Percentiles rank a stretch among this genome's conserved stretches.
phyloP scores from a whole-genome alignment of 441 rosid species.

The Capsella rubella region DNA sequence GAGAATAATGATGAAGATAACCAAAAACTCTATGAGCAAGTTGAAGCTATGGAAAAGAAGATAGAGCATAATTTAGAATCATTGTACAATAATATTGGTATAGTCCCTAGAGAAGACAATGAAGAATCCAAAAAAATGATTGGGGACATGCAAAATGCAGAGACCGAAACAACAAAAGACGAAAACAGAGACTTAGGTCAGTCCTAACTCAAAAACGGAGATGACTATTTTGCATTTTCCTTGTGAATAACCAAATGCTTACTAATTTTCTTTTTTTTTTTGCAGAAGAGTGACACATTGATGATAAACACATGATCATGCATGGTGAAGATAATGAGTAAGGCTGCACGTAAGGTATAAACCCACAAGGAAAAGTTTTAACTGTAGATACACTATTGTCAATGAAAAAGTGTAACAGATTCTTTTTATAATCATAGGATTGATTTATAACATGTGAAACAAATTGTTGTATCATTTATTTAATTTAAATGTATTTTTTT shows the following conservation, averaged over 20 bases:
- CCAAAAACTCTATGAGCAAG: slow-evolving; percentile 13
- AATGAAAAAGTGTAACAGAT: slow-evolving; percentile 4
- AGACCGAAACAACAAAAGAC: slow-evolving; percentile 3
- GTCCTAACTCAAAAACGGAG: slow-evolving; percentile 5
- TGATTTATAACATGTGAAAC: background rate
- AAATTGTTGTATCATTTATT: slow-evolving; percentile 23
- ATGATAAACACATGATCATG: slow-evolving; percentile 2
- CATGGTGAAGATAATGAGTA: background rate
- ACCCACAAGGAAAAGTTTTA: background rate
- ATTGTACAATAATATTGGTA: slow-evolving; percentile 8
- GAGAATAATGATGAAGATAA: slow-evolving; percentile 13
- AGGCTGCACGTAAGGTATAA: background rate
- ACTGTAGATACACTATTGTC: slow-evolving; percentile 21
- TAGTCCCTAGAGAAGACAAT: slow-evolving; percentile 3
- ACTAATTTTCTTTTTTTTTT: slow-evolving; percentile 2
- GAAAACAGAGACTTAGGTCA: slow-evolving; percentile 27
- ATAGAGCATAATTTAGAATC: slow-evolving; percentile 27
- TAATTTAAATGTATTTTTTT: background rate
- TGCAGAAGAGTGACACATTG: slow-evolving; percentile 29
- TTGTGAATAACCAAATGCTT: slow-evolving; percentile 16
- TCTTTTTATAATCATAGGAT: background rate
- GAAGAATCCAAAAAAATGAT: slow-evolving; percentile 22
- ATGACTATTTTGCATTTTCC: background rate
- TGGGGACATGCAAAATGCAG: background rate
- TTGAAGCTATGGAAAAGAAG: slow-evolving; percentile 13